A percentile compares a stretch with the other conserved stretches of the same genome.
phyloP scores from a whole-genome alignment of 1,284 basidiomycete species.

The Hemileia vastatrix region DNA sequence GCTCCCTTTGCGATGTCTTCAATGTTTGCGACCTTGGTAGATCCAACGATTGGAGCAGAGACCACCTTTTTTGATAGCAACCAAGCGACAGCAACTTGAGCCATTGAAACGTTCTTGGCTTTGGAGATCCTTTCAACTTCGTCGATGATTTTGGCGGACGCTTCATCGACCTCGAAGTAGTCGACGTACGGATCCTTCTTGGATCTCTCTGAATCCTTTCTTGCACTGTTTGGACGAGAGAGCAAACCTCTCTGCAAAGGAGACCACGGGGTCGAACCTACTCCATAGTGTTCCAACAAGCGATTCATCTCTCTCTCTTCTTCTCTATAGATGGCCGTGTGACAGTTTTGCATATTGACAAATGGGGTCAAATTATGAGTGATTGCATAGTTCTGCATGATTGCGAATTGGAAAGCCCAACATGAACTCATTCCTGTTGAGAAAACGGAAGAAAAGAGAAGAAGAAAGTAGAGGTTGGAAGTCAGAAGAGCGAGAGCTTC shows the following conservation, averaged over 20 bases:
- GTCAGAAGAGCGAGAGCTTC: too few relatives aligned
- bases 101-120: constrained; percentile 45
- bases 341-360: constrained; percentile 41
- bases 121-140: constrained; percentile 47
- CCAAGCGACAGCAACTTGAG: constrained; percentile 47
- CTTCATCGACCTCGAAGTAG: not conserved
- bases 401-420: constrained; percentile 48
- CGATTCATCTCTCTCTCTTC: constrained; percentile 50
- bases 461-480: too few relatives aligned
- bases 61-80: constrained; percentile 6
- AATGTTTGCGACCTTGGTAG: too few relatives aligned
- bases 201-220: not conserved
- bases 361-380: constrained; percentile 47
- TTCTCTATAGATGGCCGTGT: constrained; percentile 29
- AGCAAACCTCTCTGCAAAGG: constrained; percentile 47
- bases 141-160: constrained; percentile 24
- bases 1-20: too few relatives aligned
- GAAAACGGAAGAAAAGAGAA: too few relatives aligned
- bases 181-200: not conserved
- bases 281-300: constrained; percentile 50
- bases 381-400: constrained; percentile 47
- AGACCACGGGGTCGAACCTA: constrained; percentile 48
- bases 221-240: constrained; percentile 36
- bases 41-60: not conserved
- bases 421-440: too few relatives aligned